Evolutionary conservation across 2,329 filamentous ascomycete species (phyloP).

Genomic region (Colletotrichum filicis): DNA sequence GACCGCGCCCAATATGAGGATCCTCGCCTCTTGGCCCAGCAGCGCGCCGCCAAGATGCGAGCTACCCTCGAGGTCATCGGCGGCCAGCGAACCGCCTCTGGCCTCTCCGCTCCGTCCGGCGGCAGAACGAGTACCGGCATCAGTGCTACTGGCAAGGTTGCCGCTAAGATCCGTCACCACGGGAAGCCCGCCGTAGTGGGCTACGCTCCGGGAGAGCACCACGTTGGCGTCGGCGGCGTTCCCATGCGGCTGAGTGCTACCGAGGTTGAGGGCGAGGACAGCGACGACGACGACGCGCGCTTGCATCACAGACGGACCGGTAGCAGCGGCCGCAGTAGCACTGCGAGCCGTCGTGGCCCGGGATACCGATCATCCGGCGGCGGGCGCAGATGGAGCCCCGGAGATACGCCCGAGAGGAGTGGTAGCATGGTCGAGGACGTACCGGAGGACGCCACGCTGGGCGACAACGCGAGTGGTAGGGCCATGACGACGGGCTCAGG

Average conservation of each 20-base stretch:
- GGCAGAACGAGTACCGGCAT: constrained; percentile 72
- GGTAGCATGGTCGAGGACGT: constrained; percentile 62
- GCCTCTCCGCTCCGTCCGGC: constrained; percentile 48
- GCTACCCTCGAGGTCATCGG: constrained; percentile 87
- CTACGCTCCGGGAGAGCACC: constrained; percentile 82
- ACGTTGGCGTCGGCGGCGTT: constrained; percentile 80
- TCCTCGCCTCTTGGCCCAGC: constrained; percentile 82
- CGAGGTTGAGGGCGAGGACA: constrained; percentile 90
- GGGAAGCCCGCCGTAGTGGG: constrained; percentile 82
- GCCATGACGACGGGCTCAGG: constrained; percentile 62
- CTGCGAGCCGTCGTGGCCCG: constrained; percentile 60
- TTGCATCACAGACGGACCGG: constrained; percentile 76
- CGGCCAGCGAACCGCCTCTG: constrained; percentile 59
- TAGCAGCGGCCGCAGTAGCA: constrained; percentile 78
- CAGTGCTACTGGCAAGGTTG: constrained; percentile 71
- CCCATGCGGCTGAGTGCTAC: constrained; percentile 94
- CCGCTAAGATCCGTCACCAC: constrained; percentile 90
- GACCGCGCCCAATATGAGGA: constrained; percentile 94
- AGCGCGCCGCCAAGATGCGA: constrained; percentile 86
- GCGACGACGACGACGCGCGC: constrained; percentile 75
- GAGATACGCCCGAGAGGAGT: constrained; percentile 65
- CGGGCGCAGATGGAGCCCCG: constrained; percentile 61
- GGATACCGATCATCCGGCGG: constrained; percentile 64
- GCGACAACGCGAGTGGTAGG: constrained; percentile 58
- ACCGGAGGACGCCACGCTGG: constrained; percentile 37